Evolutionary conservation across 108 stramenopile genomes (phyloP), one percentile per base, ranked within the genome.

Genomic region (Ochromonas danica): DNA sequence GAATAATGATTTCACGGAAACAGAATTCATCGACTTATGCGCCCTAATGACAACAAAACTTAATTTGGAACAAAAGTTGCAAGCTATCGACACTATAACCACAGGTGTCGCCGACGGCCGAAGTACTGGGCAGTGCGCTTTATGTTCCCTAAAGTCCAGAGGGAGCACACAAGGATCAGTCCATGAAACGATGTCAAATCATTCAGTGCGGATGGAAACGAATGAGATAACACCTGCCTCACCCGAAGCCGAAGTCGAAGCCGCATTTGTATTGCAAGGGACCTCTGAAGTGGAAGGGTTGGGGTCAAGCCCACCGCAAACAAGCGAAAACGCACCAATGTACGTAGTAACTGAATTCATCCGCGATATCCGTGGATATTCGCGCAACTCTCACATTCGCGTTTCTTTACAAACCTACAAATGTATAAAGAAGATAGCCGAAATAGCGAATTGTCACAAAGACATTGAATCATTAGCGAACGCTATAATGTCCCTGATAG

Each of bases 1-100:
- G 51, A 57, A 57, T 57, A 57, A 57, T 57, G 51, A 57, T 57
- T 57, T 57, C 51, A 57, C 51, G 51, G 51, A 57, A 57, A 57
- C 51, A 57, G 51, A 57, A 57, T 57, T 57, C 51, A 57, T 57
- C 51, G 51, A 57, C 51, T 57, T 57, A 57, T 57, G 51, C 51
- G 51, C 51, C 51, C 51, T 57, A 57, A 57, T 57, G 51, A 57
- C 51, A 57, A 57, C 51, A 57, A 57, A 57, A 57, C 51, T 57
- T 57, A 57, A 57, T 57, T 57, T 57, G 51, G 51, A 57, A 57
- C 51, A 57, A 57, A 57, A 57, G 51, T 57, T 57, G 51, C 51
- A 57, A 57, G 51, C 51, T 57, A 57, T 57, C 51, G 51, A 57
- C 51, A 57, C 51, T 57, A 57, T 57, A 57, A 57, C 51, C 51